A percentile compares a stretch with the other conserved stretches of the same genome.
phyloP scores from a whole-genome alignment of 768 basidiomycete species.

The Mycena venus region DNA sequence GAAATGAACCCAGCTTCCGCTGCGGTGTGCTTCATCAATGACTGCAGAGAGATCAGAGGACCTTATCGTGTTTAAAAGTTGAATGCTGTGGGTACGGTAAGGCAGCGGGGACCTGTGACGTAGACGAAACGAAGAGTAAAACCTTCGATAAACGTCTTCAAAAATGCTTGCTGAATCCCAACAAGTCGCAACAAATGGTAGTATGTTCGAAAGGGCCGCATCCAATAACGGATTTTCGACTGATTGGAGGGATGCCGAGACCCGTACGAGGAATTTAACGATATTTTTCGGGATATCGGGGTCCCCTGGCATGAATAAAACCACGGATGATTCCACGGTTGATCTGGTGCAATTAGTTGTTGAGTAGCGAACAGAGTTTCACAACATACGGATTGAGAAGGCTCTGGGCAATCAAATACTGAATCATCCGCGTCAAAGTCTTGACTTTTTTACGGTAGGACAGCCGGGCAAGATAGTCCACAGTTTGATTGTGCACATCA shows the following conservation, averaged over 20 bases:
- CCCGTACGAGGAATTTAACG: background rate
- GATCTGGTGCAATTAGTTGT: background rate
- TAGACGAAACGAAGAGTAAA: background rate
- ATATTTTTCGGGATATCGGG: background rate
- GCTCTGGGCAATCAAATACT: background rate
- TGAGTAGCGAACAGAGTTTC: background rate
- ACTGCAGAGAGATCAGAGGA: background rate
- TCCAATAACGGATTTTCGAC: background rate
- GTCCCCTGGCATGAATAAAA: background rate
- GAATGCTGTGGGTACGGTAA: background rate
- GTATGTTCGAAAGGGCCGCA: background rate
- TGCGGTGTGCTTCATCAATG: background rate
- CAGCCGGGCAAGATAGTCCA: background rate
- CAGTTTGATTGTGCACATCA: background rate
- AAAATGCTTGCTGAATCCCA: background rate
- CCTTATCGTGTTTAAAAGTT: background rate
- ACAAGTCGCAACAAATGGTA: background rate
- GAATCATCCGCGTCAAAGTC: background rate
- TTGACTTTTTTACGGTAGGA: background rate
- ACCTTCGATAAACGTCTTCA: background rate
- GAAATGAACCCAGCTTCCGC: background rate
- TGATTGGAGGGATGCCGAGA: background rate
- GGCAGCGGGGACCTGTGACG: background rate
- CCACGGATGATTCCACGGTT: too few relatives aligned
- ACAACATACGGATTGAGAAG: background rate